Evolutionary conservation across 495 filamentous ascomycete genomes (phyloP).

Genomic region (Trichoderma parareesei): DNA sequence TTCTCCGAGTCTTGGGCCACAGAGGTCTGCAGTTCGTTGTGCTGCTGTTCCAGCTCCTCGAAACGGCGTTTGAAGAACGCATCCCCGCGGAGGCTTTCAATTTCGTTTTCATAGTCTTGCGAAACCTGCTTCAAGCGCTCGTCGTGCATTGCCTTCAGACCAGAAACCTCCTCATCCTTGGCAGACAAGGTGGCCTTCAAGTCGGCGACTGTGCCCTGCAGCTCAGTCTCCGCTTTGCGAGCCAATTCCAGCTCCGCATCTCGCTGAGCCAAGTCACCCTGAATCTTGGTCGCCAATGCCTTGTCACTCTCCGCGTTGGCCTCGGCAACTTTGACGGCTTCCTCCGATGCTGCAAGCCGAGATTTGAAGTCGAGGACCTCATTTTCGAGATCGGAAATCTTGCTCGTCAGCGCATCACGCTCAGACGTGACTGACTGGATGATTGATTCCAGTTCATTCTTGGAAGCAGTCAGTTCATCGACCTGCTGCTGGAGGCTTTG

Average conservation of each 20-base stretch:
- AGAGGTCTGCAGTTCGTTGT: slow-evolving; percentile 34
- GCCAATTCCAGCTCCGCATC: neutral
- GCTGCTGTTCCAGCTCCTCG: slow-evolving; percentile 39
- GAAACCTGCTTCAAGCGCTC: slow-evolving; percentile 42
- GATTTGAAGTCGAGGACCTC: neutral
- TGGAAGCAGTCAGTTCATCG: neutral
- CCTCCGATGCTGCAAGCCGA: neutral
- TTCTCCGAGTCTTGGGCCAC: slow-evolving; percentile 29
- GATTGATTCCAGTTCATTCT: neutral
- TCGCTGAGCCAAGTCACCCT: neutral
- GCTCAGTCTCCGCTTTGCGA: neutral
- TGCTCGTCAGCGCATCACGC: neutral
- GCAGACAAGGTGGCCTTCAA: neutral
- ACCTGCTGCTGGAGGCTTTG: neutral
- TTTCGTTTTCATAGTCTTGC: slow-evolving; percentile 47
- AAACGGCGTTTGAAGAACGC: slow-evolving; percentile 48
- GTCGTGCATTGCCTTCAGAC: slow-evolving; percentile 42
- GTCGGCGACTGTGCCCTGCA: neutral
- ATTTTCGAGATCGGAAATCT: neutral
- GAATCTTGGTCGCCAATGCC: neutral
- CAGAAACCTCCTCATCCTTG: slow-evolving; percentile 17
- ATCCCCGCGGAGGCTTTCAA: slow-evolving; percentile 47
- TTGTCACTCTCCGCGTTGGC: neutral
- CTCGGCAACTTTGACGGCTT: neutral
- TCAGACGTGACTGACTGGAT: neutral